Base-by-base conservation (phyloP, 2,329 filamentous ascomycete species). In the Venturiaceae sp. region DNA sequence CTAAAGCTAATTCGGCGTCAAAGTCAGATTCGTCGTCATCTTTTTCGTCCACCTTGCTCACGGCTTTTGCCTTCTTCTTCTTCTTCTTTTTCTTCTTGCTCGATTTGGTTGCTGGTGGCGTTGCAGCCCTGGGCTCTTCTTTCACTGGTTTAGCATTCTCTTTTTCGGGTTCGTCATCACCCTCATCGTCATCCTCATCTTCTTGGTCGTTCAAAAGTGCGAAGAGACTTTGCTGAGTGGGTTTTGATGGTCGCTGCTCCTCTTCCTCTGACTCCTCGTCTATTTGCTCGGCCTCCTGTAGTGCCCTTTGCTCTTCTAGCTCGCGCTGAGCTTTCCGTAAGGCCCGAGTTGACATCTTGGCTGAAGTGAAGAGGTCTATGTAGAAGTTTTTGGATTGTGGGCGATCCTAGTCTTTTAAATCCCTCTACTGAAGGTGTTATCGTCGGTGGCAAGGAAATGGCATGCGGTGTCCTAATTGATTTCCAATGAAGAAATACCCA, bases 291-390 rank as follows among this genome's bases (percentile, higher is more conserved):
- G 69, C 68, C 62, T 65, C 64, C 53, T 71, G 66, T 30, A 77
- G 71, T 62, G 77, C 75, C 63, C 78, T 75, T 66, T 79, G 77
- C 67, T 81, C 78, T 66, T 84, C 83, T 60, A 78, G 78, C 73
- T 84, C 81, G 62, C 79, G 79, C 67, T 85, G 83, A 58, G 83
- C 77, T 67, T 83, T 83, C 28, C 84, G 78, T 57, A 87, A 71
- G n/a, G 84, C 83, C 63, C 84, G 79, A 19, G 83, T 83, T 46
- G 84, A 86, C 84, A 87, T 87, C 44, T 58, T 47, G 14, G 41
- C n/a, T 6, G 36, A 16, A n/a, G n/a, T n/a, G n/a, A n/a, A n/a
- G n/a, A n/a, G n/a, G n/a, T n/a, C n/a, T 39, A 39, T n/a, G 11
- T 11, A 39, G 11, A 39, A n/a, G n/a, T 11, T 39, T 39, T 39